Conservation (phyloP, 108 stramenopile genomes). For the Ochromonas danica region DNA sequence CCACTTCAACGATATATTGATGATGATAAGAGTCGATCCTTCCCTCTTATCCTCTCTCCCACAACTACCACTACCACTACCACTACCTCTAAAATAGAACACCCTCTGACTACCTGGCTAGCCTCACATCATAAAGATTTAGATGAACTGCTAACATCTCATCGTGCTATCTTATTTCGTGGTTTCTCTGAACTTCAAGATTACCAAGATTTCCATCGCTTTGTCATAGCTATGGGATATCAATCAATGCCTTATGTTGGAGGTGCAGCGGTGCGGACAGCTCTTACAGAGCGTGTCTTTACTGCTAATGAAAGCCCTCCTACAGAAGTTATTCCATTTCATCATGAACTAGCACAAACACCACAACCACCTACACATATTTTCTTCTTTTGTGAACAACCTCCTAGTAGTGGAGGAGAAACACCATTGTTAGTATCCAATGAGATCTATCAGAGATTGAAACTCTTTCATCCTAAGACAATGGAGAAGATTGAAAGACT, state of each 20-base stretch:
- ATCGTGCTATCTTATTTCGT: conserved; percentile 68
- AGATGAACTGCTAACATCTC: conserved; percentile 40
- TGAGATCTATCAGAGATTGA: conserved; percentile 62
- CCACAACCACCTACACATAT: conserved; percentile 68
- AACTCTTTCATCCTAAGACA: conserved; percentile 61
- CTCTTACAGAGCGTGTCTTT: conserved; percentile 65
- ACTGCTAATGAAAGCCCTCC: conserved; percentile 75
- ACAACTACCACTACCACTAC: not conserved
- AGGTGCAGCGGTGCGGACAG: conserved; percentile 68
- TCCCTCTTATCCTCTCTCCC: conserved; percentile 4
- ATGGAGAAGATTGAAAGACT: conserved; percentile 61
- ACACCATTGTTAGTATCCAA: conserved; percentile 73
- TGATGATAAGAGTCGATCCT: no score
- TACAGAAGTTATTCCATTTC: conserved; percentile 72
- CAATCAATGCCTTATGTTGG: conserved; percentile 62
- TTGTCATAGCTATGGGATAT: conserved; percentile 57
- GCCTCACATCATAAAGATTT: conserved; percentile 10
- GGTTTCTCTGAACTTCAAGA: conserved; percentile 43
- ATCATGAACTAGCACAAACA: conserved; percentile 75
- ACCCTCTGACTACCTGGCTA: not conserved
- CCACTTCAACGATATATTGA: no score
- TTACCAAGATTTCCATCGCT: conserved; percentile 55
- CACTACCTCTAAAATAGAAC: not conserved
- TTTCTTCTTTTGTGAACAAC: conserved; percentile 72
- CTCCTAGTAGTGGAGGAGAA: conserved; percentile 69